Base-by-base conservation (phyloP, 352 stramenopile genomes). In the Phytophthora tubulina region DNA sequence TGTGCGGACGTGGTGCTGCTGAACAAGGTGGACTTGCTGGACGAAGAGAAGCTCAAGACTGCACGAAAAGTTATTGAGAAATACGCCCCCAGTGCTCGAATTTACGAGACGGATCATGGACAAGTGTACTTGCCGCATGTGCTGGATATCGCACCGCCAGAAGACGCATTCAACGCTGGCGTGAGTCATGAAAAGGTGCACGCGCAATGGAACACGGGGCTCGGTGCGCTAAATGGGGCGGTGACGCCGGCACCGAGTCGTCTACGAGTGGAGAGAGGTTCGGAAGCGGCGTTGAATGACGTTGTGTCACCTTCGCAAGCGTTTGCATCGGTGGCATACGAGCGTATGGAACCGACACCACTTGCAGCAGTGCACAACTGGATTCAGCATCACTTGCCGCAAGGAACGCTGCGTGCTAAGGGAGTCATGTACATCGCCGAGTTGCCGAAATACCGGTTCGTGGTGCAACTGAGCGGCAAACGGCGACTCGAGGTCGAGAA, bases 11-110 rank as follows among this genome's bases (percentile, higher is more conserved):
- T 94, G 17, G 86, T 95, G 36, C 63, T 94, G 61, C 82, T 95
- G n/a, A 95, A 95, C 70, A 95, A 95, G 65, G 77, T 92, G 36
- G 88, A 95, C 54, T 68, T 95, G 9, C 67, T 95, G 66, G 53
- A 79, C 41, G 80, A 82, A 3, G 46, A 52, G 0, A 66, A 57
- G 15, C 72, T 84, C 21, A 42, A 49, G 8, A 33, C 21, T 7
- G 84, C 84, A 1, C 74, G 72, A 13, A 9, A 55, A 0, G 72
- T 91, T 10, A 73, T 92, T 9, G 11, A 44, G 2, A 64, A 79
- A 51, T 78, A 88, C 35, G 83, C 86, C 13, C 86, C 86, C 1
- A 64, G 72, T 39, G 85, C 86, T 9, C 68, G 82, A n/a, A 62
- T 95, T 9, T 91, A 91, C 69, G 85, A 93, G 72, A 90, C 85